Evolutionary conservation across 805 yeast species (phyloP).

Genomic region (Barnettozyma pratensis): DNA sequence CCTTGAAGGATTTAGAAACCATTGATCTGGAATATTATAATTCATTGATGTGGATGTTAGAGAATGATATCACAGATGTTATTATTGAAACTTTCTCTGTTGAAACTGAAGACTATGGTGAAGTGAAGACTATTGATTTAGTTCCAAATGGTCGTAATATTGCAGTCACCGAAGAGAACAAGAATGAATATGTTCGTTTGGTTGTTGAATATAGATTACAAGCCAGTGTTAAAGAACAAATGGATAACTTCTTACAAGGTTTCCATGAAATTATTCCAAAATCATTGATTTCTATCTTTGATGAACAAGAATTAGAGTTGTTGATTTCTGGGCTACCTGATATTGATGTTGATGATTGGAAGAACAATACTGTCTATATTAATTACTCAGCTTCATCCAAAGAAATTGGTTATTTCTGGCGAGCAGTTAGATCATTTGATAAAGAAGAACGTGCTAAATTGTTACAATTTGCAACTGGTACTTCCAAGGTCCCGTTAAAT

Average conservation of each 20-base stretch:
- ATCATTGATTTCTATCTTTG: conserved; percentile 79
- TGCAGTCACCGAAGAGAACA: conserved; percentile 85
- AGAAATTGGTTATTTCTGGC: conserved; percentile 96
- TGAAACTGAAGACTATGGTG: conserved; percentile 92
- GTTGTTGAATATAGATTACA: conserved; percentile 86
- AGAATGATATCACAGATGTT: conserved; percentile 93
- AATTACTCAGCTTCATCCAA: conserved; percentile 80
- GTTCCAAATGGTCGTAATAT: conserved; percentile 78
- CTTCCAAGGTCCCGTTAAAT: conserved; percentile 90
- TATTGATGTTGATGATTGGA: conserved; percentile 95
- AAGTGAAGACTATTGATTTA: conserved; percentile 76
- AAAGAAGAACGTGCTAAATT: conserved; percentile 90
- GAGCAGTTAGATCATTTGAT: conserved; percentile 93
- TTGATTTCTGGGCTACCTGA: conserved; percentile 94
- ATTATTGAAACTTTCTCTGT: conserved; percentile 92
- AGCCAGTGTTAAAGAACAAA: conserved; percentile 79
- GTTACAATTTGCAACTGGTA: conserved; percentile 94
- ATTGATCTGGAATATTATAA: conserved; percentile 89
- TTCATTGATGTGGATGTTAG: conserved; percentile 91
- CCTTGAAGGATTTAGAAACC: conserved; percentile 90
- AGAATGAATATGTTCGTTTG: conserved; percentile 77
- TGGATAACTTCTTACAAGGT: conserved; percentile 79
- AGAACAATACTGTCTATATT: conserved; percentile 71
- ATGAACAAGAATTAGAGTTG: conserved; percentile 92
- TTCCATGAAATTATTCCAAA: conserved; percentile 87